These are phyloP conservation scores for Phytomonas francai DNA, from an alignment of 208 protist genomes.

Conservation along the genomic window DNA sequence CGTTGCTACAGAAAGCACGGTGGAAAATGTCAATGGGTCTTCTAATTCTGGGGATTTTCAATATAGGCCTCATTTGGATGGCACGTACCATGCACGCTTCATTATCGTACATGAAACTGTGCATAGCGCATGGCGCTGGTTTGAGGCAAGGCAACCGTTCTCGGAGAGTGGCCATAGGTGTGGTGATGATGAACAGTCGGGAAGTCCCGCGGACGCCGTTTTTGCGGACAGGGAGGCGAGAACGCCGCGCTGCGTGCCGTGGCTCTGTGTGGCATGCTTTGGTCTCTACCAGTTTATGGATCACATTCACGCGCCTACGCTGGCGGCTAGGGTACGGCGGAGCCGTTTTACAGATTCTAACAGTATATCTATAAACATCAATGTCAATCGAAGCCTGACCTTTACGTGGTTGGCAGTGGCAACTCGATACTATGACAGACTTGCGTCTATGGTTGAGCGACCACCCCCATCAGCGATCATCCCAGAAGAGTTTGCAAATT, in stretches of 20 bases:
- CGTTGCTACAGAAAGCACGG: neutral
- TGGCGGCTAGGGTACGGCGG: slow-evolving; percentile 52
- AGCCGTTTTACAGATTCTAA: slow-evolving; percentile 62
- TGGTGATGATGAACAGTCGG: neutral
- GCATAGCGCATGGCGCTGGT: slow-evolving; percentile 45
- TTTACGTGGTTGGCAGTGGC: slow-evolving; percentile 77
- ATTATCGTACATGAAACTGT: slow-evolving; percentile 66
- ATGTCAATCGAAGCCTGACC: slow-evolving; percentile 72
- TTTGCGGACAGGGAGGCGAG: slow-evolving; percentile 24
- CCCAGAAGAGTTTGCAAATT: slow-evolving; percentile 75
- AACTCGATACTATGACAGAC: slow-evolving; percentile 51
- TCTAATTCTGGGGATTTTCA: slow-evolving; percentile 1
- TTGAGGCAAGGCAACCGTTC: slow-evolving; percentile 9
- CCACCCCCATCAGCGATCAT: slow-evolving; percentile 25
- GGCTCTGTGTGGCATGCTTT: slow-evolving; percentile 71
- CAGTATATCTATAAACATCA: slow-evolving; percentile 73
- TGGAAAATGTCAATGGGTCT: neutral
- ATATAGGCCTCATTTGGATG: slow-evolving; percentile 32
- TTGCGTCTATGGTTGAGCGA: slow-evolving; percentile 20
- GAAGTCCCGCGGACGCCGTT: slow-evolving; percentile 3
- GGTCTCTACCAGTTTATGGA: slow-evolving; percentile 86
- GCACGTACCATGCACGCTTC: slow-evolving; percentile 51
- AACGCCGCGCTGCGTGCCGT: slow-evolving; percentile 24
- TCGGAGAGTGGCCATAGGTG: neutral
- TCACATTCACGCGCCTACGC: slow-evolving; percentile 50